Evolutionary conservation across 495 filamentous ascomycete species (phyloP).

Genomic region (Chaetomidium leptoderma): DNA sequence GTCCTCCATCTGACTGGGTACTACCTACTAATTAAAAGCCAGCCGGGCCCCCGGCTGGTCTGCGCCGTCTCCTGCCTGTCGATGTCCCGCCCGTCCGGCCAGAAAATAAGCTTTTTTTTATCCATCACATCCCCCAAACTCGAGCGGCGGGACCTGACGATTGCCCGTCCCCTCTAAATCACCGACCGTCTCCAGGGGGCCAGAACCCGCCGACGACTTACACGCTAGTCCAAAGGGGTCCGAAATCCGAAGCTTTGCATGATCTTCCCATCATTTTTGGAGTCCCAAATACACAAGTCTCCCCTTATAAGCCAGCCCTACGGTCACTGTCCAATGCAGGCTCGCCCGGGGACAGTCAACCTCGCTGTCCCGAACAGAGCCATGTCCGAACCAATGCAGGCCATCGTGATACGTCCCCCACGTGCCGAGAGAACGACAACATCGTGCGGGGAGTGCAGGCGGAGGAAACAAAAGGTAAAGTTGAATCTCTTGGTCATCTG

Average conservation of each 20-base stretch:
- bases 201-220: conserved; percentile 13
- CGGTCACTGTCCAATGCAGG: conserved; percentile 13
- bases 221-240: conserved; percentile 31
- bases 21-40: background rate
- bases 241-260: conserved; percentile 33
- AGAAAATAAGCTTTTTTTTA: conserved; percentile 3
- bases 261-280: conserved; percentile 15
- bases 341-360: background rate
- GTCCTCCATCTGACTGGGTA: background rate
- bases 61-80: background rate
- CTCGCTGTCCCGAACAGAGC: conserved; percentile 14
- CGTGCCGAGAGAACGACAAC: conserved; percentile 38
- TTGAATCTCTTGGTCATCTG: background rate
- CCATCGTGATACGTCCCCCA: conserved; percentile 21
- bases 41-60: background rate
- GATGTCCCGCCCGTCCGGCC: background rate
- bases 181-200: background rate
- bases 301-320: conserved; percentile 37
- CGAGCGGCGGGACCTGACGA: too few species aligned
- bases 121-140: too few species aligned
- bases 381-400: conserved; percentile 37
- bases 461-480: conserved; percentile 40
- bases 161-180: background rate
- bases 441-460: conserved; percentile 39
- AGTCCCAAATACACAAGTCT: conserved; percentile 17